Conservation (phyloP, 495 filamentous ascomycete species). For the Neurospora discreta region DNA sequence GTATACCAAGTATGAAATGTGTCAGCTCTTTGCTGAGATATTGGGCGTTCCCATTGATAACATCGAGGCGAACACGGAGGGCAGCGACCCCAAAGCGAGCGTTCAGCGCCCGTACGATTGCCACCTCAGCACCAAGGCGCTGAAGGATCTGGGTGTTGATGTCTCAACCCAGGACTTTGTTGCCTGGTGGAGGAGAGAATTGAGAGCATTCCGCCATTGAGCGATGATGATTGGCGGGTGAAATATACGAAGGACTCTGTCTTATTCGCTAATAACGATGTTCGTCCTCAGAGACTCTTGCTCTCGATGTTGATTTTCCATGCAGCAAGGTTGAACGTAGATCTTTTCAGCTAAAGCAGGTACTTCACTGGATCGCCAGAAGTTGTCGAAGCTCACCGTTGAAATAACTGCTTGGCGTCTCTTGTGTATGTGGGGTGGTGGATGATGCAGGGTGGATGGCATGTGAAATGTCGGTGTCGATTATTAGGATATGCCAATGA, state of each 20-base stretch:
- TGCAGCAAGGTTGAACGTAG: background rate
- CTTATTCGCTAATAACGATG: background rate
- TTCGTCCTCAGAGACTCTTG: background rate
- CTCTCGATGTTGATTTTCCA: background rate
- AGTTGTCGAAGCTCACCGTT: background rate
- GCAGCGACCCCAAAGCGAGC: slow-evolving; percentile 60
- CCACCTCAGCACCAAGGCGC: slow-evolving; percentile 65
- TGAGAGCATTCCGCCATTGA: slow-evolving; percentile 37
- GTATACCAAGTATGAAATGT: slow-evolving; percentile 89
- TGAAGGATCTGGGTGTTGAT: slow-evolving; percentile 68
- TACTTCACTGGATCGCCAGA: background rate
- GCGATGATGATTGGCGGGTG: background rate
- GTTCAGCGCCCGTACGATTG: slow-evolving; percentile 84
- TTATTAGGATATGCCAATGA: background rate
- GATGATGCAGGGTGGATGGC: background rate
- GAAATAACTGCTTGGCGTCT: background rate
- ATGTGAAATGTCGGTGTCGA: background rate
- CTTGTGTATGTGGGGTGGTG: background rate
- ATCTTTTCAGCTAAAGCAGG: background rate
- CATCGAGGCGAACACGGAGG: slow-evolving; percentile 61
- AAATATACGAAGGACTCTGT: background rate
- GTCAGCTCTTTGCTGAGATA: slow-evolving; percentile 67
- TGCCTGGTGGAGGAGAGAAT: slow-evolving; percentile 64
- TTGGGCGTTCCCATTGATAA: slow-evolving; percentile 62
- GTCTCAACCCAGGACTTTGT: slow-evolving; percentile 66